Conservation (phyloP, 2,329 filamentous ascomycete species). For the Aspergillus intermedius region DNA sequence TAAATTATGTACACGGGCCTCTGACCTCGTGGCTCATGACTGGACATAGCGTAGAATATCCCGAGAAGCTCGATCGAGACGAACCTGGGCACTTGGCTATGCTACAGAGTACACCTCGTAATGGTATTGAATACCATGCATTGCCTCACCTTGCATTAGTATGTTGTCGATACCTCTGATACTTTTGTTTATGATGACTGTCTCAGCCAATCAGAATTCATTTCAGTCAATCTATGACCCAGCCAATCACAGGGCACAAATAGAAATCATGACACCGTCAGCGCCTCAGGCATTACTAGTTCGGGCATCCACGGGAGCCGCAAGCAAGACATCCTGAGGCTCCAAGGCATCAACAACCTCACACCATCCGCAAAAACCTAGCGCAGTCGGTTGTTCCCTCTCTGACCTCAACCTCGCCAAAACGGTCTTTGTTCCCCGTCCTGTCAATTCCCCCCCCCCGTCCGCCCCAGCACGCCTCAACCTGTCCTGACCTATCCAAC, state of each 20-base stretch:
- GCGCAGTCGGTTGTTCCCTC: constrained; percentile 15
- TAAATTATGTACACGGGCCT: too few species aligned
- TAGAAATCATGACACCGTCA: constrained; percentile 15
- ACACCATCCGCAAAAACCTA: constrained; percentile 37
- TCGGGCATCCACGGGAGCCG: constrained; percentile 16
- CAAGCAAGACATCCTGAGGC: constrained; percentile 17
- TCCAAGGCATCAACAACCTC: constrained; percentile 14
- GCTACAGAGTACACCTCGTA: too few species aligned
- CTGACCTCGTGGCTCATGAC: too few species aligned
- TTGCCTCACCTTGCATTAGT: too few species aligned
- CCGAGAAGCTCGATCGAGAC: too few species aligned
- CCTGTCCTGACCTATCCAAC: constrained; percentile 18
- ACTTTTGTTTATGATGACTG: neutral
- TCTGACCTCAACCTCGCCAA: constrained; percentile 18
- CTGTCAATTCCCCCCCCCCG: constrained; percentile 7
- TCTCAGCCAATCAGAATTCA: constrained; percentile 8
- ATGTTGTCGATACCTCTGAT: neutral
- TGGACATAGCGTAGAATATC: too few species aligned
- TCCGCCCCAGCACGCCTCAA: constrained; percentile 8
- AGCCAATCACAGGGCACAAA: constrained; percentile 21
- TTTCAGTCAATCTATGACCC: neutral
- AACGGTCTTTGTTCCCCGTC: constrained; percentile 9
- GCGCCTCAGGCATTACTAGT: constrained; percentile 21
- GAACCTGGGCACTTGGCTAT: too few species aligned
- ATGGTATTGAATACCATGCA: too few species aligned